Percentiles rank a stretch among this genome's conserved stretches.
These are phyloP conservation scores for Kurtzmaniella quercitrusa DNA, from an alignment of 1,139 yeast genomes.

Conservation along the genomic window DNA sequence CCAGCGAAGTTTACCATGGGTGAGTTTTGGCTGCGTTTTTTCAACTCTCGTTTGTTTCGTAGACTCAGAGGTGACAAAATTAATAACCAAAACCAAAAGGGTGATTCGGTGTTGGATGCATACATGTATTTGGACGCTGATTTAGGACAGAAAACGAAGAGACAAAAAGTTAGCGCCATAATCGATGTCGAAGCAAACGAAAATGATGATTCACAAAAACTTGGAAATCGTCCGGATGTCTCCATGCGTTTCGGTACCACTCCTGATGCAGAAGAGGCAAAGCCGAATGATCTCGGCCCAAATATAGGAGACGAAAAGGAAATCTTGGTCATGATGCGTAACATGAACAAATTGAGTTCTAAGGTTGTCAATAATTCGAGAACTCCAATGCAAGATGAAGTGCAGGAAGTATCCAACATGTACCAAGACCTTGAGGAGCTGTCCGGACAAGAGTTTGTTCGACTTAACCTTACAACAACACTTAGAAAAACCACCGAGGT, in stretches of 20 bases:
- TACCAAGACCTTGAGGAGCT: conserved; percentile 12
- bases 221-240: conserved; percentile 82
- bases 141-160: conserved; percentile 30
- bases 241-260: conserved; percentile 77
- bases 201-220: conserved; percentile 71
- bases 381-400: conserved; percentile 4
- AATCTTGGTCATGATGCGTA: conserved; percentile 68
- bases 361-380: conserved; percentile 51
- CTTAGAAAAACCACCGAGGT: conserved; percentile 2
- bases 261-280: conserved; percentile 46
- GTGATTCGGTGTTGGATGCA: conserved; percentile 81
- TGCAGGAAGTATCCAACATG: conserved; percentile 13
- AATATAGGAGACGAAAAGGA: conserved; percentile 49
- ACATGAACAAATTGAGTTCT: conserved; percentile 85
- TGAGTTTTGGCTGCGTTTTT: conserved; percentile 96
- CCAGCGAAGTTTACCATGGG: conserved; percentile 79
- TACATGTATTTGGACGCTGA: conserved; percentile 61
- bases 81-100: conserved; percentile 64
- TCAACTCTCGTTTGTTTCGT: conserved; percentile 82
- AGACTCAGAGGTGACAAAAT: conserved; percentile 86
- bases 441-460: conserved; percentile 6
- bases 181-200: conserved; percentile 78
- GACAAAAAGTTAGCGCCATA: conserved; percentile 46
- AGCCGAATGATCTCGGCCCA: conserved; percentile 14
- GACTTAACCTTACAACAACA: conserved; percentile 3